These are phyloP conservation scores for Avena eriantha DNA, from an alignment of 176 grass and related monocot genomes.

Conservation along the genomic window DNA sequence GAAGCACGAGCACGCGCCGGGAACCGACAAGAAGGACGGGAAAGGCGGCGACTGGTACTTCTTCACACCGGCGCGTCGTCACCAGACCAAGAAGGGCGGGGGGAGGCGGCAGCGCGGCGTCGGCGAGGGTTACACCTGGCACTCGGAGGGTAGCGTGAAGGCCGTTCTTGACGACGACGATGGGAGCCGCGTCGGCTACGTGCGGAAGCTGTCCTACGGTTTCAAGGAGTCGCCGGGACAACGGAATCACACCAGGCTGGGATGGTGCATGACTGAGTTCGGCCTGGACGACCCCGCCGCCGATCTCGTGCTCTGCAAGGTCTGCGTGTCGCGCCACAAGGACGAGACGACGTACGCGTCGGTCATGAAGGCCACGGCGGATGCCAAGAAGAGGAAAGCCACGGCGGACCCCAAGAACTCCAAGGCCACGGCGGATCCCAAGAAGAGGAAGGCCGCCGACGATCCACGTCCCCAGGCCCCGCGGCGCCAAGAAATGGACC, in stretches of 20 bases:
- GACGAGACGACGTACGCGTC: neutral
- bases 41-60: neutral
- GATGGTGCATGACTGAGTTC: slow-evolving; percentile 16
- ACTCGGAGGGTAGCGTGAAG: neutral
- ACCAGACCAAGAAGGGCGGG: neutral
- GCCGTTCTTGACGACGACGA: neutral
- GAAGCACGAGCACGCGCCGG: neutral
- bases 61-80: neutral
- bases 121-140: neutral
- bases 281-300: neutral
- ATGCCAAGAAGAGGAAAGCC: neutral
- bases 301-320: slow-evolving; percentile 20
- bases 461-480: neutral
- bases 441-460: neutral
- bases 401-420: neutral
- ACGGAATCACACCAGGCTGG: neutral
- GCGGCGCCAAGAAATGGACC: neutral
- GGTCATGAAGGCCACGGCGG: neutral
- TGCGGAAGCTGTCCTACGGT: neutral
- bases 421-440: neutral
- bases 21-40: neutral
- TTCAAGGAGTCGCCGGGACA: neutral
- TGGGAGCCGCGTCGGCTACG: neutral
- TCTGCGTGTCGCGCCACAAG: neutral
- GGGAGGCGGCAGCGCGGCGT: neutral